These are phyloP conservation scores for Pseudogymnoascus sp. DNA, from an alignment of 2,329 filamentous ascomycete species.

Conservation along the genomic window DNA sequence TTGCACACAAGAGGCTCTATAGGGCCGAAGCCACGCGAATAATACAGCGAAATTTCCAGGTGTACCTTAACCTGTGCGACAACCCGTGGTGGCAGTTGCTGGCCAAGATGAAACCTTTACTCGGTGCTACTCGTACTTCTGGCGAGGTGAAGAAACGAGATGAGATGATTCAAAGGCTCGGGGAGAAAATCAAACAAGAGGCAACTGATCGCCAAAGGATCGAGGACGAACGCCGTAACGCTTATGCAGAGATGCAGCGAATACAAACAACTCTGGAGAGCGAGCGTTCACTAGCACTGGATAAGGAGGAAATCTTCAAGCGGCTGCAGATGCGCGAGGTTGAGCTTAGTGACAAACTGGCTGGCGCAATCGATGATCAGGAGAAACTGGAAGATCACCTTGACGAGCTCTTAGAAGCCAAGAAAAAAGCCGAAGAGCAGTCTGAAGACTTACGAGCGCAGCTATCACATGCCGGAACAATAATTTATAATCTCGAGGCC, in stretches of 20 bases:
- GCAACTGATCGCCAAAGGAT: constrained; percentile 66
- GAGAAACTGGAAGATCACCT: constrained; percentile 90
- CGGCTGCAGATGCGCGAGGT: constrained; percentile 86
- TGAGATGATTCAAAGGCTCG: constrained; percentile 82
- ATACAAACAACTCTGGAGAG: constrained; percentile 94
- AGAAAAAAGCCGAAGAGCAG: constrained; percentile 80
- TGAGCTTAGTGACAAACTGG: constrained; percentile 86
- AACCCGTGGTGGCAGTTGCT: constrained; percentile 98
- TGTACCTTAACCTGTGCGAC: constrained; percentile 80
- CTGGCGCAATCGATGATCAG: constrained; percentile 87
- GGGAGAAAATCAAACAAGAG: constrained; percentile 75
- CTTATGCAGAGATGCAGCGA: constrained; percentile 76
- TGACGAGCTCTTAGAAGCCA: constrained; percentile 78
- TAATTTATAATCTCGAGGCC: constrained; percentile 77
- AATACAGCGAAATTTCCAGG: constrained; percentile 87
- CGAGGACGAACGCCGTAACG: constrained; percentile 84
- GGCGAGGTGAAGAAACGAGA: constrained; percentile 93
- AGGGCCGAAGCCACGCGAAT: constrained; percentile 90
- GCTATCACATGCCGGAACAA: constrained; percentile 80
- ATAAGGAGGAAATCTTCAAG: constrained; percentile 99
- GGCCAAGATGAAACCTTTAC: constrained; percentile 86
- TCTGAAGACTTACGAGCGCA: constrained; percentile 71
- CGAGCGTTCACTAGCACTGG: constrained; percentile 86
- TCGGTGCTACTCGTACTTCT: constrained; percentile 85
- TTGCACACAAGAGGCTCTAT: constrained; percentile 88